A percentile compares a stretch with the other conserved stretches of the same genome.
phyloP scores from a whole-genome alignment of 306 rosid genomes.

The Fagus sylvatica region DNA sequence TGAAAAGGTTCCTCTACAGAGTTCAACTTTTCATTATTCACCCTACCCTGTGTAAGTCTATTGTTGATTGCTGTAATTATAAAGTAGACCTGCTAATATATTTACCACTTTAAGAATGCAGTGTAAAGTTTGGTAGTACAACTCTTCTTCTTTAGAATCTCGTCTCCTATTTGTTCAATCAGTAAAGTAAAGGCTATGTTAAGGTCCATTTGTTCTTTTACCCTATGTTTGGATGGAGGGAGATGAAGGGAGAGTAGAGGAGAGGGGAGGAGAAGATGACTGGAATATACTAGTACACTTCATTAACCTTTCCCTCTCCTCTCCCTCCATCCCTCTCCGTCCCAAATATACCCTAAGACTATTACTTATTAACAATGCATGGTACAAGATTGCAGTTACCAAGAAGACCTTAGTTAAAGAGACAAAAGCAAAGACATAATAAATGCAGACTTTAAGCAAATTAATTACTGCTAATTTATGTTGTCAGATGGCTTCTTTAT shows the following conservation, averaged over 20 bases:
- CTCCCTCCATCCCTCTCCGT: too few species aligned
- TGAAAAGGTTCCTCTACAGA: conserved; percentile 36
- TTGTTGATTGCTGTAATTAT: conserved; percentile 10
- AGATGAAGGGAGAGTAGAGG: too few species aligned
- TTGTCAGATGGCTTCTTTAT: background rate
- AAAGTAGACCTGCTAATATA: background rate
- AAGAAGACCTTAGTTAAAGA: background rate
- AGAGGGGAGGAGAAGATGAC: too few species aligned
- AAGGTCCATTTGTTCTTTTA: background rate
- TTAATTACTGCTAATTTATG: background rate
- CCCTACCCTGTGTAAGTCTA: conserved; percentile 48
- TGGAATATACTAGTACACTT: too few species aligned
- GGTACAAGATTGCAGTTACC: background rate
- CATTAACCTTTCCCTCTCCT: too few species aligned
- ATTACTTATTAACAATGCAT: background rate
- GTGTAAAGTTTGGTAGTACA: conserved; percentile 11
- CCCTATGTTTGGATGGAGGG: too few species aligned
- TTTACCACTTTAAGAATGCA: background rate
- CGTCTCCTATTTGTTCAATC: background rate
- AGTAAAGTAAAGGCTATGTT: background rate
- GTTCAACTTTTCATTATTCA: conserved; percentile 31
- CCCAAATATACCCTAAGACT: background rate
- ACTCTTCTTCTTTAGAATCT: background rate
- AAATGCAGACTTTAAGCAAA: background rate
- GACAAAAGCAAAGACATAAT: background rate